Percentiles rank a stretch among this genome's conserved stretches.
Evolutionary conservation across 345 rosid species (phyloP).

Genomic region (Punica granatum): DNA sequence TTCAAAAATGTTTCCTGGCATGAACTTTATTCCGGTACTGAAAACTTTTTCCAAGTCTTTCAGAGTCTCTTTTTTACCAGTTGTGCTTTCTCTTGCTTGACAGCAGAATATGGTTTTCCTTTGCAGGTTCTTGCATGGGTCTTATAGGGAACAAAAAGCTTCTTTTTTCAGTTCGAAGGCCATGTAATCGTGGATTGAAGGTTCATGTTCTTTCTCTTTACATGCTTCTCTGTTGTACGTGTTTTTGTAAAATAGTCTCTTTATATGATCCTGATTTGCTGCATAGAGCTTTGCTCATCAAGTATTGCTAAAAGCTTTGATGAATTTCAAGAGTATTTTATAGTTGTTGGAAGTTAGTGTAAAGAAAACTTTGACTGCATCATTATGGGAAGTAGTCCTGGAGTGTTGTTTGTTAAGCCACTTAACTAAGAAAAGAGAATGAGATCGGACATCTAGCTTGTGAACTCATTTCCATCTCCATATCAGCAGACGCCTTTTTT

Average conservation of each 20-base stretch:
- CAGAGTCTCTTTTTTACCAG: background rate
- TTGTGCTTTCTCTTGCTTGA: background rate
- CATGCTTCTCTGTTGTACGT: slow-evolving; percentile 3
- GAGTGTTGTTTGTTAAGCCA: background rate
- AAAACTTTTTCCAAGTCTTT: background rate
- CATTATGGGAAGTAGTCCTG: background rate
- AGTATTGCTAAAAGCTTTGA: background rate
- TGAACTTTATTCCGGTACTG: background rate
- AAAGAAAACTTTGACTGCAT: background rate
- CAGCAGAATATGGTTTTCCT: background rate
- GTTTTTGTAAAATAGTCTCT: slow-evolving; percentile 9
- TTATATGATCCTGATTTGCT: background rate
- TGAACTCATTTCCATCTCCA: background rate
- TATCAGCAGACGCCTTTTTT: background rate
- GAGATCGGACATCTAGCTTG: background rate
- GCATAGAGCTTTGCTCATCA: background rate
- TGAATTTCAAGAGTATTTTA: background rate
- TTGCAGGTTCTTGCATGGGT: slow-evolving; percentile 16
- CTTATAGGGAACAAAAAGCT: slow-evolving; percentile 19
- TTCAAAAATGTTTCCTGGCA: background rate
- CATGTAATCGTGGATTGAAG: slow-evolving; percentile 25
- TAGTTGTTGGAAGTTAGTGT: background rate
- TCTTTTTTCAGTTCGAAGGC: slow-evolving; percentile 17
- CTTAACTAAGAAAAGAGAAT: background rate
- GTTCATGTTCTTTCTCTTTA: slow-evolving; percentile 16